Evolutionary conservation across 495 filamentous ascomycete species (phyloP).

Genomic region (Mytilinidion resinicola): DNA sequence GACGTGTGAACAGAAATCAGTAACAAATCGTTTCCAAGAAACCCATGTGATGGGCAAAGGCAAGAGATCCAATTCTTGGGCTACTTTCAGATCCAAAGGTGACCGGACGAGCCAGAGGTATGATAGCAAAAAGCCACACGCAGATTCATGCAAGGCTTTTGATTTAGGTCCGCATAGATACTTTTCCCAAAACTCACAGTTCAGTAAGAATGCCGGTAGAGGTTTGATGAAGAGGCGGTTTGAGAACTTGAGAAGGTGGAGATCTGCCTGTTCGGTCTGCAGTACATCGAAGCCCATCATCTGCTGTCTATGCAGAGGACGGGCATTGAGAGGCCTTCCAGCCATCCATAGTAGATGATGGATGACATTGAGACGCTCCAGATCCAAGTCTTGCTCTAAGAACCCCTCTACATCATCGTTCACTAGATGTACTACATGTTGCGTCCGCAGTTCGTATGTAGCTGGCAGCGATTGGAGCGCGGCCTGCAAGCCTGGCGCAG

Average conservation of each 20-base stretch:
- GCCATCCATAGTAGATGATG: conserved; percentile 28
- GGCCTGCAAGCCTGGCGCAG: not conserved
- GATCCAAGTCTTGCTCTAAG: conserved; percentile 21
- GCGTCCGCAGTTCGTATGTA: conserved; percentile 1
- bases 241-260: conserved; percentile 25
- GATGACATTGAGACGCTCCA: conserved; percentile 22
- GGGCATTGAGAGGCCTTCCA: conserved; percentile 21
- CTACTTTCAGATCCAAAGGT: conserved; percentile 24
- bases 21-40: conserved; percentile 24
- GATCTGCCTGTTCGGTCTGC: conserved; percentile 25
- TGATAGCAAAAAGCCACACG: conserved; percentile 21
- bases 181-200: conserved; percentile 20
- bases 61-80: conserved; percentile 17
- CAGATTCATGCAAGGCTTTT: conserved; percentile 11
- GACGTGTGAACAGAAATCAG: conserved; percentile 8
- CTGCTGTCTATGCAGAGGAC: conserved; percentile 26
- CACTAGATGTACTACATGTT: conserved; percentile 1
- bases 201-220: conserved; percentile 22
- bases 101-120: conserved; percentile 24
- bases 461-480: conserved; percentile 23
- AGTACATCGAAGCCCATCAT: conserved; percentile 23
- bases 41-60: conserved; percentile 22
- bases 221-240: conserved; percentile 22
- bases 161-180: conserved; percentile 10
- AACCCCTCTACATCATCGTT: conserved; percentile 14